Base-by-base conservation (phyloP, 176 grass and related monocot species). In the Cocos nucifera region DNA sequence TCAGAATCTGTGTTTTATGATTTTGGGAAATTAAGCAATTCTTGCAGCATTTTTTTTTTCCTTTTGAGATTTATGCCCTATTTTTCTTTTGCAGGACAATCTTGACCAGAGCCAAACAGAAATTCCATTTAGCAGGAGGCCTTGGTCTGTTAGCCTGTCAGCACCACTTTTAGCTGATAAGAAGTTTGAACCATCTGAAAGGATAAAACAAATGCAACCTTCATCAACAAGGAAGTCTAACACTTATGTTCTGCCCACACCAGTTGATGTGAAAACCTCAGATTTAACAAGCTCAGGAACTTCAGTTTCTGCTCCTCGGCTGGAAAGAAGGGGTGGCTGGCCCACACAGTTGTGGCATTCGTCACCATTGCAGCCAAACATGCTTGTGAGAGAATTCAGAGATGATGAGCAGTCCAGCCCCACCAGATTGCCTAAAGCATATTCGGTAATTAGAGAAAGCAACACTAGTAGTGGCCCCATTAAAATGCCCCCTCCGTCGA, bases 171-270 rank as follows among this genome's bases (percentile, higher is more conserved):
- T 89, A 49, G 60, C 76, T 15, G 83, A 92, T 53, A 92, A 92
- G 60, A 91, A 84, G 50, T 57, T 82, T 6, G 85, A 89, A 14
- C 49, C 80, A 51, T 83, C 72, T 69, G 84, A 97, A 15, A 73
- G 73, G 54, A 70, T 85, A 79, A 98, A 85, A 60, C 81, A 72
- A 53, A 49, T 92, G 49, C 67, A 68, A 52, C 84, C 76, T 58
- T 90, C 93, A 66, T 73, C 71, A 44, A 88, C 84, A 22, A 92
- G 70, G 72, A 98, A 92, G 77, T 64, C 80, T 55, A 78, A 97
- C 72, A 82, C 87, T 26, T 98, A 98, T 61, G 87, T 81, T 63
- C 86, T 92, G 30, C 88, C 93, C 57, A 92, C 84, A 39, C 93
- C 93, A 54, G 66, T 73, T 68, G 93, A 85, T 63, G 75, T 77